Base-by-base conservation (phyloP, 345 rosid species). In the Arabidopsis thaliana region DNA sequence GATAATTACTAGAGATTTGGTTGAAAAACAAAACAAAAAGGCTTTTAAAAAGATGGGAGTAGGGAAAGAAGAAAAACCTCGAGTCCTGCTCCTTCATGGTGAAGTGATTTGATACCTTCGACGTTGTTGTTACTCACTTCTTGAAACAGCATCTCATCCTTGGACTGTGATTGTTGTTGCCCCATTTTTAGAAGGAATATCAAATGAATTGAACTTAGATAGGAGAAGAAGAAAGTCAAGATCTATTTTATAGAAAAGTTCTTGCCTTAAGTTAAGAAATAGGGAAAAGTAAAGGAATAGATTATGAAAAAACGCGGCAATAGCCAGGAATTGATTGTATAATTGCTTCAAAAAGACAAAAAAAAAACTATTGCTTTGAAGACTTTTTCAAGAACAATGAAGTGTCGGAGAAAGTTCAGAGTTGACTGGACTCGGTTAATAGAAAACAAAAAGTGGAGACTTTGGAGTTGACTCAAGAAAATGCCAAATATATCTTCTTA, bases 11-110 rank as follows among this genome's bases (percentile, higher is more conserved):
- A 20, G 1, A 5, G 24, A 59, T 20, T 34, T 37, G 49, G 51
- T 16, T 1, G 8, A 25, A 55, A 36, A 8, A 12, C 25, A n/a
- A 32, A 57, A 42, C 4, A 25, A 25, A 25, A 25, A 25, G 2
- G 28, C 28, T 28, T 28, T 28, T 2, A 13, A 0, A 10, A n/a
- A 36, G 34, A 37, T 23, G 28, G 5, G 5, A 46, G 20, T 5
- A 33, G 32, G 38, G 25, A 57, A 71, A 44, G 33, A 62, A 62
- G 34, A 30, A 49, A 20, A 37, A 93, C 95, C 97, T 89, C 92
- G 24, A 93, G 91, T 61, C 89, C 79, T 2, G 98, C 98, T 66
- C 96, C 97, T 3, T 91, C 88, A 46, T 81, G 65, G 77, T 51
- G 4, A 58, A 93, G 97, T 41, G 81, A 37, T 83, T 88, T 91